Evolutionary conservation across 495 filamentous ascomycete species (phyloP).

Genomic region (Neurospora tetrasperma): DNA sequence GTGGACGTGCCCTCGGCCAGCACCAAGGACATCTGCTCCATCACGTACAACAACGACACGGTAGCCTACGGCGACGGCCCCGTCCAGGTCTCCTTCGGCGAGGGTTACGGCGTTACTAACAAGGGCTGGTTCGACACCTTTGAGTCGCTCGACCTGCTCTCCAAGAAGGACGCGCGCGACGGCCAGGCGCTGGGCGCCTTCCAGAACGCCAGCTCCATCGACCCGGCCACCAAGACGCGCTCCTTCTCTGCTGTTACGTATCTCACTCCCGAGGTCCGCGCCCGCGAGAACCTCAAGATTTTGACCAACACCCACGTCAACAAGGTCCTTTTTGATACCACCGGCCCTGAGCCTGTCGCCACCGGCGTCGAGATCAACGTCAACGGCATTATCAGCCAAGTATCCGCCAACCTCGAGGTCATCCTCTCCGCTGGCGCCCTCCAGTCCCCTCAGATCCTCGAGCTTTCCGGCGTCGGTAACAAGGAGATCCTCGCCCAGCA

Average conservation of each 20-base stretch:
- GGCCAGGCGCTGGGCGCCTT: constrained; percentile 36
- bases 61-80: constrained; percentile 27
- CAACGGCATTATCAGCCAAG: constrained; percentile 15
- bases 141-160: constrained; percentile 20
- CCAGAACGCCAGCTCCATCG: constrained; percentile 32
- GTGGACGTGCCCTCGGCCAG: constrained; percentile 18
- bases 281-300: constrained; percentile 35
- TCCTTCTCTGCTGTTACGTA: constrained; percentile 31
- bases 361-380: constrained; percentile 26
- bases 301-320: constrained; percentile 35
- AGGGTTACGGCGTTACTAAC: constrained; percentile 24
- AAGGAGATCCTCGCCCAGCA: constrained; percentile 50
- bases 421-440: constrained; percentile 51
- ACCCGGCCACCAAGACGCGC: constrained; percentile 29
- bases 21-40: constrained; percentile 20
- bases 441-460: constrained; percentile 48
- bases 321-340: constrained; percentile 27
- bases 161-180: constrained; percentile 27
- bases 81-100: constrained; percentile 30
- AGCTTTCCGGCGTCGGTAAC: constrained; percentile 71
- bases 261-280: constrained; percentile 22
- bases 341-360: constrained; percentile 16
- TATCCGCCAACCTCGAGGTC: constrained; percentile 37
- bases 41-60: constrained; percentile 25
- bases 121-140: constrained; percentile 30